Percentiles rank a stretch among this genome's conserved stretches.
Evolutionary conservation across 805 yeast species (phyloP).

Genomic region (Dipodascopsis uninucleata): DNA sequence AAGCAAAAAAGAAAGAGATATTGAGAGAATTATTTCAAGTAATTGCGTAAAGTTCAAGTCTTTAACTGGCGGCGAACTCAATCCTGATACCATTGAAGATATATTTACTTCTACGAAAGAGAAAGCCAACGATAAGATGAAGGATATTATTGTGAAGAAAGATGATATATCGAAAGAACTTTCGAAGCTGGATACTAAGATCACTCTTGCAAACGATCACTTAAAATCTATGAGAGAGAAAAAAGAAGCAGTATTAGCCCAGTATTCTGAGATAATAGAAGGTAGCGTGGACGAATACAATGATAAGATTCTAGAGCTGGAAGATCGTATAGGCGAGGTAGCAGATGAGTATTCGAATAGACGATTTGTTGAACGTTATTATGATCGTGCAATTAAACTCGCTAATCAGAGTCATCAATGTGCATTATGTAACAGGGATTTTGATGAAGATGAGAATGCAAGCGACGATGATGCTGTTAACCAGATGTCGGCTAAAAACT

Average conservation of each 20-base stretch:
- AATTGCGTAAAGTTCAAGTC: constrained; percentile 31
- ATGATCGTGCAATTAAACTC: neutral
- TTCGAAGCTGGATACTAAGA: constrained; percentile 26
- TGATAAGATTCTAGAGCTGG: constrained; percentile 50
- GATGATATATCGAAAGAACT: constrained; percentile 26
- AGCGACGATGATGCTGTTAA: constrained; percentile 19
- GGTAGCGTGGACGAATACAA: constrained; percentile 50
- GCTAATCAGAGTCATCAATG: neutral
- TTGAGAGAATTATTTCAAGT: constrained; percentile 34
- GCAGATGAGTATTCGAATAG: constrained; percentile 64
- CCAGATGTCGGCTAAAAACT: constrained; percentile 14
- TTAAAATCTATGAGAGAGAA: constrained; percentile 7
- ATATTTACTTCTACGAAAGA: constrained; percentile 26
- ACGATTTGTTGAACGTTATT: constrained; percentile 9
- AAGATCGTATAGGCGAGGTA: constrained; percentile 57
- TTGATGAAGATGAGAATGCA: neutral
- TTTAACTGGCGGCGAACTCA: constrained; percentile 24
- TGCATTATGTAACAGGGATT: neutral
- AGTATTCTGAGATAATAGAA: constrained; percentile 26
- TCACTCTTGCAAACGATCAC: constrained; percentile 22
- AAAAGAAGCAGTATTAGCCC: constrained; percentile 7
- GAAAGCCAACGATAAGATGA: constrained; percentile 28
- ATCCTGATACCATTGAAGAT: constrained; percentile 21
- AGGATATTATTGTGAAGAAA: constrained; percentile 12
- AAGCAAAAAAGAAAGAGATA: constrained; percentile 34